Evolutionary conservation across 169 alveolate genomes (phyloP), one percentile per base, ranked within the genome.

Genomic region (Plasmodium berghei): DNA sequence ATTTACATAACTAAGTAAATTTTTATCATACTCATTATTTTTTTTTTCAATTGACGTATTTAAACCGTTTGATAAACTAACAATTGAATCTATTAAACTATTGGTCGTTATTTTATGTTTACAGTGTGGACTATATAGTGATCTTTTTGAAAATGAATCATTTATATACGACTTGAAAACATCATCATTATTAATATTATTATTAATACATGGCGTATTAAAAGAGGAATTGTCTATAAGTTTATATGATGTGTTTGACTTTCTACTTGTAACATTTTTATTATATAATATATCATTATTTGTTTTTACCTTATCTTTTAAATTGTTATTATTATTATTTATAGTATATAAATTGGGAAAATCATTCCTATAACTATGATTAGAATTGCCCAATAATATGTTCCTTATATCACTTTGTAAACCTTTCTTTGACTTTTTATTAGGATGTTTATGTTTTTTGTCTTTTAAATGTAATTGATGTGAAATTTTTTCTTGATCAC

Each of bases 51-150:
- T 80, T 54, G 70, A 28, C 55, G 54, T 67, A 67, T 80, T 66
- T 59, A 80, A 52, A 16, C 56, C 64, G n/a, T 80, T 80, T 54
- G 90, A 80, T 80, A 80, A 67, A 54, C 46, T 72, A 72, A 80
- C 42, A 66, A 80, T 64, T n/a, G 90, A 80, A 54, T 80, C 90
- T 67, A 80, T 56, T 80, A 80, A 80, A 67, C 90, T 80, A 80
- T 56, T 80, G 20, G 80, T 80, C 26, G 69, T 64, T 61, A 80
- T 54, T 16, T n/a, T 61, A 54, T 56, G 63, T 62, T 67, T 56
- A 54, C 58, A 16, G 16, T 49, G 26, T 24, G 14, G 55, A 58
- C 18, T 52, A 45, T 22, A 1, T 67, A 69, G 14, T 42, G 73
- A 26, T 26, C 42, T 5, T 42, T 59, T 22, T 24, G 71, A 42